Percentiles rank a stretch among this genome's conserved stretches.
These are phyloP conservation scores for Malus orientalis DNA, from an alignment of 306 rosid species.

Conservation along the genomic window DNA sequence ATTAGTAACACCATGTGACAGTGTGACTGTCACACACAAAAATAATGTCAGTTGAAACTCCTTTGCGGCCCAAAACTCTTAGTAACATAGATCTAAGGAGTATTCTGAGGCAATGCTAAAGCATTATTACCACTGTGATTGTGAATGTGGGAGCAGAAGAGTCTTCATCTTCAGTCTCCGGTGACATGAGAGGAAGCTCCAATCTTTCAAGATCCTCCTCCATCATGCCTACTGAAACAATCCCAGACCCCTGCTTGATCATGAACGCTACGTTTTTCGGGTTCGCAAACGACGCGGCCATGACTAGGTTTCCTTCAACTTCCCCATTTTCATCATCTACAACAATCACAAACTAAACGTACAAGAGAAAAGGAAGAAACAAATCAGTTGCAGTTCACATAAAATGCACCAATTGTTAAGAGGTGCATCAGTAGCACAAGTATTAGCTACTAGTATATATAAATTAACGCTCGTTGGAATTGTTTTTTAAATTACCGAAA, in stretches of 20 bases:
- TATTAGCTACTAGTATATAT: too few species aligned
- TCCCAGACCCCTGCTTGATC: slow-evolving; percentile 77
- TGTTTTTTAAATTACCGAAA: too few species aligned
- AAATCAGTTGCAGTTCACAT: slow-evolving; percentile 3
- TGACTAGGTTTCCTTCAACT: slow-evolving; percentile 64
- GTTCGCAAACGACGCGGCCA: slow-evolving; percentile 62
- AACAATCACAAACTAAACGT: slow-evolving; percentile 61
- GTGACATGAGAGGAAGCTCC: slow-evolving; percentile 75
- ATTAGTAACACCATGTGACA: too few species aligned
- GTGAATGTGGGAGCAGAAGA: slow-evolving; percentile 84
- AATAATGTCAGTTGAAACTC: too few species aligned
- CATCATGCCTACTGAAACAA: slow-evolving; percentile 76
- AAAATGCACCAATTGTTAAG: background rate
- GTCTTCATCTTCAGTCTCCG: slow-evolving; percentile 53
- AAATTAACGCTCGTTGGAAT: too few species aligned
- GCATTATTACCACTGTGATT: slow-evolving; percentile 58
- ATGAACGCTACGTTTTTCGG: slow-evolving; percentile 48
- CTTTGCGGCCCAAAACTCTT: too few species aligned
- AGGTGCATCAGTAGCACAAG: background rate
- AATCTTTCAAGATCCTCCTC: slow-evolving; percentile 71
- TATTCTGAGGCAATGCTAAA: background rate
- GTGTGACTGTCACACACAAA: too few species aligned
- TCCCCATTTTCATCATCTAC: slow-evolving; percentile 72
- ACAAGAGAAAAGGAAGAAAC: background rate
- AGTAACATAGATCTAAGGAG: too few species aligned